Conservation (phyloP, 768 basidiomycete species). For the Phanerodontia chrysosporium region DNA sequence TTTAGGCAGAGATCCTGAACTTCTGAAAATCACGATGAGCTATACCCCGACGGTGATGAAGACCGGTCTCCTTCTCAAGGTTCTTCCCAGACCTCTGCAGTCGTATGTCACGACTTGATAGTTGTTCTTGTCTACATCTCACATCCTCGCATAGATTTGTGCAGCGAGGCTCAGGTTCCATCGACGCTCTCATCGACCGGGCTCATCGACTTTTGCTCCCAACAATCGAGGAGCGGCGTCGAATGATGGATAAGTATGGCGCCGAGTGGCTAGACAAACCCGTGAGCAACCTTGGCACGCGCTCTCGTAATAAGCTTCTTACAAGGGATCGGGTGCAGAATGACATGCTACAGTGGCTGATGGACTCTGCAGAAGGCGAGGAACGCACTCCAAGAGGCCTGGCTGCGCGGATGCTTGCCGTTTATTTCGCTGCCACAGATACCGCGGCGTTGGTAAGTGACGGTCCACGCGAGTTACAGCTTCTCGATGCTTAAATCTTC, state of each 20-base stretch:
- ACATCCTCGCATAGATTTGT: background rate
- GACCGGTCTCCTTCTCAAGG: background rate
- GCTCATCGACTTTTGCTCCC: slow-evolving; percentile 14
- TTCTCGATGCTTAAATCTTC: no score
- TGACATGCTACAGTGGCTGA: slow-evolving; percentile 44
- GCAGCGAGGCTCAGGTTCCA: slow-evolving; percentile 20
- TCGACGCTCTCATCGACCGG: slow-evolving; percentile 27
- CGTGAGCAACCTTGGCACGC: slow-evolving; percentile 8
- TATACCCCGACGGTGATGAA: background rate
- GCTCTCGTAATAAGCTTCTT: background rate
- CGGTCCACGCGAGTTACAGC: no score
- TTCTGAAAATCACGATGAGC: background rate
- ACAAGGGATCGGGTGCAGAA: slow-evolving; percentile 26
- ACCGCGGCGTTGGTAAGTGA: slow-evolving; percentile 24
- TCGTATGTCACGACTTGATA: background rate
- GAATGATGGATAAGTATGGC: slow-evolving; percentile 16
- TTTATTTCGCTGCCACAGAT: slow-evolving; percentile 35
- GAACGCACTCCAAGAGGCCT: background rate
- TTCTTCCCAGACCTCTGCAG: background rate
- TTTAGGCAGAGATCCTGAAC: background rate
- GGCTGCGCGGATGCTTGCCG: slow-evolving; percentile 14
- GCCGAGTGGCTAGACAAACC: slow-evolving; percentile 23
- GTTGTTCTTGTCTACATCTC: no score
- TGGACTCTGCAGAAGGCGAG: slow-evolving; percentile 29
- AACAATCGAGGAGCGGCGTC: slow-evolving; percentile 19